Conservation (phyloP, 2,329 filamentous ascomycete genomes). For the Leptographium galeiforme region DNA sequence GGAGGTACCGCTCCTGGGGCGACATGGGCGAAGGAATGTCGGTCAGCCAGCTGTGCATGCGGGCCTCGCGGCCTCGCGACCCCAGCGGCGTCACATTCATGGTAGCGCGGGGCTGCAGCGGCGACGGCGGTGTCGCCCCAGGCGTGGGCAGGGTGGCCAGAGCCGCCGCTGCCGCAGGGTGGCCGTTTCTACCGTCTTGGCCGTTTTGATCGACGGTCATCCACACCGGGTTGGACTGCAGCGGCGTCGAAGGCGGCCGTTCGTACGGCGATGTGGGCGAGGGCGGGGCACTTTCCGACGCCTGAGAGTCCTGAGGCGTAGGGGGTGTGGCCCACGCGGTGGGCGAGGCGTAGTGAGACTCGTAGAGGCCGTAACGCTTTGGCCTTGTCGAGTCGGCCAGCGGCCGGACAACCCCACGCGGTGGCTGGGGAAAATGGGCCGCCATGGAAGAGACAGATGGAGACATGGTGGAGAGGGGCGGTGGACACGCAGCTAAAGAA, state of each 20-base stretch:
- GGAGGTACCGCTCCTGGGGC: slow-evolving; percentile 11
- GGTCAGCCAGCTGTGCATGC: slow-evolving; percentile 12
- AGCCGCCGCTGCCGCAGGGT: no score
- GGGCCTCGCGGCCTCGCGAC: slow-evolving; percentile 1
- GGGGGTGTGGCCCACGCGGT: neutral
- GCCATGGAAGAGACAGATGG: neutral
- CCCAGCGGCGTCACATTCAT: neutral
- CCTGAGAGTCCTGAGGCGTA: slow-evolving; percentile 6
- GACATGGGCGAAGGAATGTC: slow-evolving; percentile 9
- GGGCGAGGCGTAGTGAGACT: neutral
- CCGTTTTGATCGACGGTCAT: neutral
- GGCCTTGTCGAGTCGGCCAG: neutral
- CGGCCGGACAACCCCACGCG: neutral
- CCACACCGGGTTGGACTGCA: neutral
- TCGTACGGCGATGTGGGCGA: neutral
- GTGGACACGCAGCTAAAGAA: neutral
- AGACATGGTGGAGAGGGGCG: neutral
- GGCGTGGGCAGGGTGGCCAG: neutral
- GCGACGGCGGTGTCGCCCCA: neutral
- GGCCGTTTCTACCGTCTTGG: neutral
- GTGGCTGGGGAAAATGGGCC: neutral
- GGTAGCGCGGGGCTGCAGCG: neutral
- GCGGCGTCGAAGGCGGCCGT: neutral
- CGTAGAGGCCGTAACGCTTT: neutral
- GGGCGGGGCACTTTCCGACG: neutral